phyloP scores from a whole-genome alignment of 768 basidiomycete genomes.

The Rhodotorula kratochvilovae region DNA sequence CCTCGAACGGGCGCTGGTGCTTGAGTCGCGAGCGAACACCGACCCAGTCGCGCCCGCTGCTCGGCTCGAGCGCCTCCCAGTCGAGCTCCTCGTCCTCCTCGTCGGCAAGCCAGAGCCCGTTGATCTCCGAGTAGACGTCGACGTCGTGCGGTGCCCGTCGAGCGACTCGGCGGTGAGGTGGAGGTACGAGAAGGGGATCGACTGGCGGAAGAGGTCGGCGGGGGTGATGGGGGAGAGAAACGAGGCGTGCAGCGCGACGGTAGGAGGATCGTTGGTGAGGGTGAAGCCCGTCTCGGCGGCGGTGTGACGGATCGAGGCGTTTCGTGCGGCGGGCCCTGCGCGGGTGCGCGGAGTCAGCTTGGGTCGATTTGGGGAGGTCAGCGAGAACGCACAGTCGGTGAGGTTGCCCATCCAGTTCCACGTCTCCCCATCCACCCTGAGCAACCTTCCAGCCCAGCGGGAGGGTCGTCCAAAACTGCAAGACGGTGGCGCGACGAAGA shows the following conservation, averaged over 20 bases:
- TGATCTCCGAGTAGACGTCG: slow-evolving; percentile 32
- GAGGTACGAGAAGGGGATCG: slow-evolving; percentile 40
- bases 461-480: slow-evolving; percentile 27
- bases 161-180: slow-evolving; percentile 18
- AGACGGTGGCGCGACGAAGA: too few relatives aligned
- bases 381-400: slow-evolving; percentile 14
- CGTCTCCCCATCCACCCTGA: slow-evolving; percentile 21
- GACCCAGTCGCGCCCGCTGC: background rate
- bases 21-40: slow-evolving; percentile 7
- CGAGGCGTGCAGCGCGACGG: slow-evolving; percentile 46
- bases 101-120: slow-evolving; percentile 29
- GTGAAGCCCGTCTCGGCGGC: slow-evolving; percentile 15
- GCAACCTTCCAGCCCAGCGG: slow-evolving; percentile 30
- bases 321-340: slow-evolving; percentile 18
- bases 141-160: slow-evolving; percentile 21
- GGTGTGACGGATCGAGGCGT: slow-evolving; percentile 1
- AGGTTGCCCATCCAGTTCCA: slow-evolving; percentile 34
- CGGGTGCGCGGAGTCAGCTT: background rate
- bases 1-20: slow-evolving; percentile 23
- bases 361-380: background rate
- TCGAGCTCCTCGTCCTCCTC: slow-evolving; percentile 26
- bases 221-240: slow-evolving; percentile 39
- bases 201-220: slow-evolving; percentile 37
- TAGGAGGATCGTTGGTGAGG: slow-evolving; percentile 19
- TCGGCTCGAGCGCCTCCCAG: slow-evolving; percentile 6